Base-by-base conservation (phyloP, 2,329 filamentous ascomycete genomes). In the Fusarium sp. region DNA sequence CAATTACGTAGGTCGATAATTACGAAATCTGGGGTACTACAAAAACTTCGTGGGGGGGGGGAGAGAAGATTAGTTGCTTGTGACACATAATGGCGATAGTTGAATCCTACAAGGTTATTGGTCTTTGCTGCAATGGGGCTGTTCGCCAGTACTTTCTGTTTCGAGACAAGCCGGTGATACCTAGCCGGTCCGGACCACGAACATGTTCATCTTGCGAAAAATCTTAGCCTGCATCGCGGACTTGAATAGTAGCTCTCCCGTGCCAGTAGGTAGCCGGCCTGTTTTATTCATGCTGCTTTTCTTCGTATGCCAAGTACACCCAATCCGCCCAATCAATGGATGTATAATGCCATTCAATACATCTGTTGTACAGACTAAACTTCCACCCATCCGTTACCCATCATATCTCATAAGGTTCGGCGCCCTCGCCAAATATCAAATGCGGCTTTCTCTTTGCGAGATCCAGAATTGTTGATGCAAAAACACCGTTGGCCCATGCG, bases 401-500 rank as follows among this genome's bases (percentile, higher is more conserved):
- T 82, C 69, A 88, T 42, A 88, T 83, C 70, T 86, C 84, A 80
- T 94, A 94, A 33, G 91, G 85, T 72, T 87, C 83, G 5, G 86
- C 87, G 0, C 90, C 91, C 57, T 89, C 83, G 16, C 91, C 92
- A 81, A 98, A 98, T 42, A 98, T 88, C 77, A 98, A 82, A 82
- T 97, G 90, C 5, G 97, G 97, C 83, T 97, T 98, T 81, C 96
- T 87, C 83, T 93, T 92, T 1, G 95, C 97, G 62, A 99, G 81
- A 85, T 98, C 95, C 61, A 99, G 85, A 54, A 99, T 94, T 0
- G 95, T 97, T 82, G 95, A 92, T 16, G 96, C 95, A 84, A 98
- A 98, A 13, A 99, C 95, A 1, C 95, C 97, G 77, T 99, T 99
- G 13, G 97, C 97, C 97, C 95, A 98, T 3, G 96, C 95, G 82